These are phyloP conservation scores for Tripidium arundinaceum DNA, from an alignment of 202 grass and related monocot species.

Conservation along the genomic window DNA sequence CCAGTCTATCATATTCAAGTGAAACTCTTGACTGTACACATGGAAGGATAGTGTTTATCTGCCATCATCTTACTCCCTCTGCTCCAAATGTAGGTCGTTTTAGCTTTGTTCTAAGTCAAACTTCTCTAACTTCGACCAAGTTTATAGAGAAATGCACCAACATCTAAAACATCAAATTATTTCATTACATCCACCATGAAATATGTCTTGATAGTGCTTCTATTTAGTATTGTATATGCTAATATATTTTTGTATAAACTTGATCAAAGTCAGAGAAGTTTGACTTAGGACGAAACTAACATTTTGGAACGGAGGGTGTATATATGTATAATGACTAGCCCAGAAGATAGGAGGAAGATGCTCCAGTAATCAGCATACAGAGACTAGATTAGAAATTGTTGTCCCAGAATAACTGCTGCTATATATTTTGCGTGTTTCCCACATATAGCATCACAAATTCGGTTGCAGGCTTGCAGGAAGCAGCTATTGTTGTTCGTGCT, in stretches of 20 bases:
- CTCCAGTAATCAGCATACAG: neutral
- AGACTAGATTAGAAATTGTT: neutral
- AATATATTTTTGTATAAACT: neutral
- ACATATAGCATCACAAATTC: neutral
- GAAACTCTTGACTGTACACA: neutral
- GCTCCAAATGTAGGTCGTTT: neutral
- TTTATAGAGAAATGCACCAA: neutral
- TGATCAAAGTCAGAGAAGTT: neutral
- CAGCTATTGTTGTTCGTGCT: neutral
- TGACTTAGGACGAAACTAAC: neutral
- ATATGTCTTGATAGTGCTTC: neutral
- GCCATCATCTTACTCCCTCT: neutral
- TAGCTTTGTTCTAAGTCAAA: neutral
- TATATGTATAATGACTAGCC: no score
- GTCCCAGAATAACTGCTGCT: neutral
- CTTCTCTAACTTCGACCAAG: neutral
- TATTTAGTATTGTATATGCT: neutral
- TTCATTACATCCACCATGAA: neutral
- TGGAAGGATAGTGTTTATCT: neutral
- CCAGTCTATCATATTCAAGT: neutral
- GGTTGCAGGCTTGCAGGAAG: neutral
- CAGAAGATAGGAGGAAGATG: neutral
- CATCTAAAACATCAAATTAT: neutral
- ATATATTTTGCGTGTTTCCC: neutral
- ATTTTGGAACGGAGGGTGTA: neutral